phyloP scores from a whole-genome alignment of 2,329 filamentous ascomycete species.

The Alternaria panax region DNA sequence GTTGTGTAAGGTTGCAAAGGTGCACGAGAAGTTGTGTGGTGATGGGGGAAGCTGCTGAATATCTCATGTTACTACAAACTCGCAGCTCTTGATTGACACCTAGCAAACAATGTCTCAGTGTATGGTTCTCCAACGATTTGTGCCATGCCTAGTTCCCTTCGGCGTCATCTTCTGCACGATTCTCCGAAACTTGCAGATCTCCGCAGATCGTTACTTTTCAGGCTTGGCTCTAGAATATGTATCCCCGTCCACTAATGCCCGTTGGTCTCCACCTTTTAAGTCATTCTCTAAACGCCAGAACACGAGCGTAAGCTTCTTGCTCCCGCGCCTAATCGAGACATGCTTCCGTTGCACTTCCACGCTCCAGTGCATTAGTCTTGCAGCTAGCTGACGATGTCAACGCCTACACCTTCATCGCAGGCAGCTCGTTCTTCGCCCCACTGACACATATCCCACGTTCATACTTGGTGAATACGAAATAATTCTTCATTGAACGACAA shows the following conservation, averaged over 20 bases:
- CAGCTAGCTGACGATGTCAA: neutral
- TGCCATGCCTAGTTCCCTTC: neutral
- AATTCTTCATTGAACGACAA: neutral
- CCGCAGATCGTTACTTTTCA: neutral
- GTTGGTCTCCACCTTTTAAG: neutral
- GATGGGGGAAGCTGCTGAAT: neutral
- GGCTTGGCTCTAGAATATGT: neutral
- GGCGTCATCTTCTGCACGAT: neutral
- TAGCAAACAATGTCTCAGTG: neutral
- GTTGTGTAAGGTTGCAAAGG: neutral
- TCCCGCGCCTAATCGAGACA: neutral
- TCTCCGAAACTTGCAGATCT: conserved; percentile 1
- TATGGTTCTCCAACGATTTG: neutral
- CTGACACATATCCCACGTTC: neutral
- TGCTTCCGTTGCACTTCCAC: neutral
- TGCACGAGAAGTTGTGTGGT: neutral
- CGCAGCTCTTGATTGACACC: neutral
- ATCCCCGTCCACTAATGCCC: neutral
- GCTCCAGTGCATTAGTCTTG: neutral
- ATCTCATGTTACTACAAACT: neutral
- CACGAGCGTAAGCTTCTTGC: neutral
- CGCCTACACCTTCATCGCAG: neutral
- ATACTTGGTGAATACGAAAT: neutral
- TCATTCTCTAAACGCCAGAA: neutral
- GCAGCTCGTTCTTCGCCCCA: neutral